These are phyloP conservation scores for Pleomassaria siparia DNA, from an alignment of 2,329 filamentous ascomycete species.

Conservation along the genomic window DNA sequence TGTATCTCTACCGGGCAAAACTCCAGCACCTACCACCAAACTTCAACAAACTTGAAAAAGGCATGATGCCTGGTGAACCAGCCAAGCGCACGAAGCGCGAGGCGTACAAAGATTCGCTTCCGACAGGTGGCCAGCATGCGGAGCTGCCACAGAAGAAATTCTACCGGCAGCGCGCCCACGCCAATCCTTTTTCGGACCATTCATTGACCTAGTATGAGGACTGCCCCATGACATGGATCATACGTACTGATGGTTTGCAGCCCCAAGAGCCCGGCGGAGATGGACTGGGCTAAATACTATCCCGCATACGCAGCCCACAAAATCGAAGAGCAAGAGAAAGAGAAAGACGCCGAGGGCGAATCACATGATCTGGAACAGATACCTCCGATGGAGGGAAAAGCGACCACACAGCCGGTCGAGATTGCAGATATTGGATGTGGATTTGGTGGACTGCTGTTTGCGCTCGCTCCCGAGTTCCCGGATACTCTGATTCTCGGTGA, in stretches of 20 bases:
- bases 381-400: slow-evolving; percentile 7
- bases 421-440: slow-evolving; percentile 97
- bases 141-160: slow-evolving; percentile 90
- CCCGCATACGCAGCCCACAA: slow-evolving; percentile 64
- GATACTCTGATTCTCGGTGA: slow-evolving; percentile 77
- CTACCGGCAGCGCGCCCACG: slow-evolving; percentile 93
- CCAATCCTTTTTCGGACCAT: slow-evolving; percentile 98
- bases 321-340: slow-evolving; percentile 25
- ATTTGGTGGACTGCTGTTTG: slow-evolving; percentile 88
- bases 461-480: slow-evolving; percentile 78
- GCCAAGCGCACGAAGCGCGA: slow-evolving; percentile 51
- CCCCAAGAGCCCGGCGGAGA: slow-evolving; percentile 73
- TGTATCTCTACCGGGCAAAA: slow-evolving; percentile 1
- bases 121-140: slow-evolving; percentile 46
- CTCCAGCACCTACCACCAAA: slow-evolving; percentile 3
- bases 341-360: slow-evolving; percentile 25
- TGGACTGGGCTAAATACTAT: slow-evolving; percentile 90
- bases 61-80: slow-evolving; percentile 37
- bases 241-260: slow-evolving; percentile 50
- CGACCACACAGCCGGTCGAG: slow-evolving; percentile 71
- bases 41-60: not conserved
- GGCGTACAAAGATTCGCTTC: slow-evolving; percentile 44
- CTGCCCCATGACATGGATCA: not conserved
- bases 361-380: slow-evolving; percentile 21
- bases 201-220: slow-evolving; percentile 72